phyloP scores from a whole-genome alignment of 2,329 filamentous ascomycete genomes.

The Cladosporium sphaerospermum region DNA sequence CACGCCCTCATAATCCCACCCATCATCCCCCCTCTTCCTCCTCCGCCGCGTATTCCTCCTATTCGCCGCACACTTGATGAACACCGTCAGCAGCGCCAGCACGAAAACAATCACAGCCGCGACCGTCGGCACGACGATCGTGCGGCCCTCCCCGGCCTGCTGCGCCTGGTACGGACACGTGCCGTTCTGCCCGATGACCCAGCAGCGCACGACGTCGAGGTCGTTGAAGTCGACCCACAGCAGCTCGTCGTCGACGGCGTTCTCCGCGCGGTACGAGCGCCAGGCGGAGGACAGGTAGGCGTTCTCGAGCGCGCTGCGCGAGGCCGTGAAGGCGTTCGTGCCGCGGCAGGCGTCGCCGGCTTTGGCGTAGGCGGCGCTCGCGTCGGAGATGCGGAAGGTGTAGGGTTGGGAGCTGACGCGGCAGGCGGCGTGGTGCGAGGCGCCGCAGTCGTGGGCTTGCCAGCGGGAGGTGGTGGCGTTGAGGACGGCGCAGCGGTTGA shows the following conservation, averaged over 20 bases:
- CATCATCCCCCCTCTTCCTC: slow-evolving; percentile 39
- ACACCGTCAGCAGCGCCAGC: slow-evolving; percentile 54
- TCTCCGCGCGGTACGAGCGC: slow-evolving; percentile 14
- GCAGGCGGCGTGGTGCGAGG: slow-evolving; percentile 50
- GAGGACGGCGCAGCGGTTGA: slow-evolving; percentile 52
- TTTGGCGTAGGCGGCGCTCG: slow-evolving; percentile 34
- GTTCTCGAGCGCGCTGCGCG: slow-evolving; percentile 59
- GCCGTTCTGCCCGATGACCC: slow-evolving; percentile 51
- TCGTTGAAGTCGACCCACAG: slow-evolving; percentile 59
- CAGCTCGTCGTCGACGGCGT: slow-evolving; percentile 22
- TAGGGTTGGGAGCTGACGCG: slow-evolving; percentile 50
- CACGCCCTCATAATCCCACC: slow-evolving; percentile 64
- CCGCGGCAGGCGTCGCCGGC: slow-evolving; percentile 42
- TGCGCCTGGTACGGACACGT: slow-evolving; percentile 51
- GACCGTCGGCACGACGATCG: slow-evolving; percentile 55
- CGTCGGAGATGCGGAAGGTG: slow-evolving; percentile 48
- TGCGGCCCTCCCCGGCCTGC: slow-evolving; percentile 34
- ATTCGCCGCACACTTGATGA: slow-evolving; percentile 60
- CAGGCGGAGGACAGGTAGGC: slow-evolving; percentile 44
- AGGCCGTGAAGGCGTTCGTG: slow-evolving; percentile 47
- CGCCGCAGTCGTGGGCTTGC: slow-evolving; percentile 51
- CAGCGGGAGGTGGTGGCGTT: slow-evolving; percentile 49
- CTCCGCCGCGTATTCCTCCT: slow-evolving; percentile 47
- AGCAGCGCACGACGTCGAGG: slow-evolving; percentile 51
- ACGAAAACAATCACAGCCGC: slow-evolving; percentile 58